Evolutionary conservation across 352 stramenopile genomes (phyloP).

Genomic region (Phytophthora vignae): DNA sequence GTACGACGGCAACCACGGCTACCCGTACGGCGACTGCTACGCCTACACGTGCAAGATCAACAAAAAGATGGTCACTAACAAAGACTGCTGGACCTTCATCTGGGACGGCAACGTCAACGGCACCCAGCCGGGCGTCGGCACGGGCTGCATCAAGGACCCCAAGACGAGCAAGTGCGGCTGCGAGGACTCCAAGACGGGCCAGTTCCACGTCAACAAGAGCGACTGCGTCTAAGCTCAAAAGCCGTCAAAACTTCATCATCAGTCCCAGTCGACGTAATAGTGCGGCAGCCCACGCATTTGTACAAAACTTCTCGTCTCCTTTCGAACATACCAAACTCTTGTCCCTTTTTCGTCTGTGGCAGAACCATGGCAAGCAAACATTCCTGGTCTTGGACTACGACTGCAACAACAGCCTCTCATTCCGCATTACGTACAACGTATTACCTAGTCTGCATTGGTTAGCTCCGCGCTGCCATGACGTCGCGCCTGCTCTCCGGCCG

Average conservation of each 20-base stretch:
- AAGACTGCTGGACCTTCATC: slow-evolving; percentile 49
- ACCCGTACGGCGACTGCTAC: slow-evolving; percentile 39
- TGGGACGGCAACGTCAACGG: slow-evolving; percentile 35
- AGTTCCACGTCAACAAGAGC: slow-evolving; percentile 32
- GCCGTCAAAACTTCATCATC: not conserved
- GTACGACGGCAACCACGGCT: slow-evolving; percentile 44
- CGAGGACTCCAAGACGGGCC: slow-evolving; percentile 39
- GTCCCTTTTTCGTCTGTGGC: too few species aligned
- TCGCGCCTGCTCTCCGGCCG: slow-evolving; percentile 27
- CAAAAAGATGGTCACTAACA: slow-evolving; percentile 28
- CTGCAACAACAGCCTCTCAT: not conserved
- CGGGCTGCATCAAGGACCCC: slow-evolving; percentile 39
- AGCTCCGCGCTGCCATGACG: slow-evolving; percentile 9
- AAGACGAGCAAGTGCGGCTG: slow-evolving; percentile 37
- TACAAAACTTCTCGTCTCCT: too few species aligned
- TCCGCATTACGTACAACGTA: too few species aligned
- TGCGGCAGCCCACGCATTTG: not conserved
- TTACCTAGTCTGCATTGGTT: not conserved
- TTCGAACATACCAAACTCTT: too few species aligned
- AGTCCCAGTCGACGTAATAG: slow-evolving; percentile 6
- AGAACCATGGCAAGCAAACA: not conserved
- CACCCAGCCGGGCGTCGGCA: slow-evolving; percentile 22
- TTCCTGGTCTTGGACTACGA: not conserved
- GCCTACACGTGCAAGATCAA: slow-evolving; percentile 37
- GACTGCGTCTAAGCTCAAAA: slow-evolving; percentile 25